These are phyloP conservation scores for Sinapis alba DNA, from an alignment of 441 rosid species.

Conservation along the genomic window DNA sequence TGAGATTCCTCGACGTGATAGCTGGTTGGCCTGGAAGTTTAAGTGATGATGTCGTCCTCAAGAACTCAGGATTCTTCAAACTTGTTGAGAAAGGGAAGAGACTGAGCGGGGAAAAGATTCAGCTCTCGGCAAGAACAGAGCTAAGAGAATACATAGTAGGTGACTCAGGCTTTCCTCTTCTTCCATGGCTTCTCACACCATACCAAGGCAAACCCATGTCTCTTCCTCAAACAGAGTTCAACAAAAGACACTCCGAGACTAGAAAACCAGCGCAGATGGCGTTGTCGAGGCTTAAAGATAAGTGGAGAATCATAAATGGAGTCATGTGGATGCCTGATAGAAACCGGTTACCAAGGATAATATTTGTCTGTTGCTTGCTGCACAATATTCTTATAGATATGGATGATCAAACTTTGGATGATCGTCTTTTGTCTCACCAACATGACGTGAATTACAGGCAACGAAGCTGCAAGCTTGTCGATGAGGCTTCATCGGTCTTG, in stretches of 20 bases:
- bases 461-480: constrained; percentile 53
- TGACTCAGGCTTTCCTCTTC: constrained; percentile 72
- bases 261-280: constrained; percentile 64
- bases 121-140: constrained; percentile 53
- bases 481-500: constrained; percentile 47
- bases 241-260: constrained; percentile 65
- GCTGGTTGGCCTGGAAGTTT: constrained; percentile 90
- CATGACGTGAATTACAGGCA: constrained; percentile 66
- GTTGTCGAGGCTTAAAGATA: constrained; percentile 76
- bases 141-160: constrained; percentile 77
- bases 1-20: constrained; percentile 82
- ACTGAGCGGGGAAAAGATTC: constrained; percentile 51
- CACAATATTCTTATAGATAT: constrained; percentile 80
- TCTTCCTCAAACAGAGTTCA: constrained; percentile 58
- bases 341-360: constrained; percentile 73
- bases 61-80: constrained; percentile 65
- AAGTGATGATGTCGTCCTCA: constrained; percentile 64
- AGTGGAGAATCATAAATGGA: constrained; percentile 85
- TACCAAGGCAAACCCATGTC: constrained; percentile 58
- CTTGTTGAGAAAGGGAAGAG: constrained; percentile 74
- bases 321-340: constrained; percentile 95
- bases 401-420: constrained; percentile 58
- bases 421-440: constrained; percentile 47
- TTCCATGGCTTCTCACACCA: constrained; percentile 85
- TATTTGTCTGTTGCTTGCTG: constrained; percentile 87